Evolutionary conservation across 768 basidiomycete species (phyloP), one percentile per base, ranked within the genome.

Genomic region (Phanerodontia chrysosporium): DNA sequence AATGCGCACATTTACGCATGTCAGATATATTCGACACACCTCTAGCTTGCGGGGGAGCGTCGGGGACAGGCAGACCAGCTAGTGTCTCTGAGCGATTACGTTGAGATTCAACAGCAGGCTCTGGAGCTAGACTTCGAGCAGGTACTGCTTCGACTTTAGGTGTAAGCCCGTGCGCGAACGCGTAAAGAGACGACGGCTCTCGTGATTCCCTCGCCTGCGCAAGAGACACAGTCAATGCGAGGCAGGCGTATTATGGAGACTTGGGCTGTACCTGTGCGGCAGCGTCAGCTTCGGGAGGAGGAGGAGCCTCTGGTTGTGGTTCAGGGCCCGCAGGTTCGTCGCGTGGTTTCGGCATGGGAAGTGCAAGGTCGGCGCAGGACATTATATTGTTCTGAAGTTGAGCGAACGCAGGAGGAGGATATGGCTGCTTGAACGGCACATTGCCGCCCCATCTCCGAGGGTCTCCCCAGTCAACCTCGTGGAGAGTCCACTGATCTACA

Each of bases 401-500:
- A 27, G 48, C 60, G n/a, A 28, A 61, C 30, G 28, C 36, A 5
- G 64, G 61, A 21, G 58, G 57, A 21, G 66, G 66, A 45, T 68
- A 70, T 45, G 69, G 69, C 36, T 51, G 61, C 36, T 57, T 54
- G 28, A 70, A 60, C 14, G 64, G 66, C n/a, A 64, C 59, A 9
- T 24, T 10, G 36, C 55, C 28, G 27, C 49, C 35, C 9, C 57
- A 45, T 9, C 60, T 57, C 6, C 64, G 65, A 27, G 66, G 66
- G 2, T 62, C 61, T 30, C 35, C 53, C 13, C 42, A 49, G 14
- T 29, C 59, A n/a, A 64, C 52, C 24, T 49, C 58, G 1, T 56
- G 57, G 51, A 46, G 57, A 0, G 49, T 48, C 69, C 69, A 70
- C 25, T 65, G 58, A 51, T 70, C 69, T 70, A 32, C n/a, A 42